A percentile compares a stretch with the other conserved stretches of the same genome.
Conservation (phyloP, 768 basidiomycete species). For the Pleurotus eryngii region DNA sequence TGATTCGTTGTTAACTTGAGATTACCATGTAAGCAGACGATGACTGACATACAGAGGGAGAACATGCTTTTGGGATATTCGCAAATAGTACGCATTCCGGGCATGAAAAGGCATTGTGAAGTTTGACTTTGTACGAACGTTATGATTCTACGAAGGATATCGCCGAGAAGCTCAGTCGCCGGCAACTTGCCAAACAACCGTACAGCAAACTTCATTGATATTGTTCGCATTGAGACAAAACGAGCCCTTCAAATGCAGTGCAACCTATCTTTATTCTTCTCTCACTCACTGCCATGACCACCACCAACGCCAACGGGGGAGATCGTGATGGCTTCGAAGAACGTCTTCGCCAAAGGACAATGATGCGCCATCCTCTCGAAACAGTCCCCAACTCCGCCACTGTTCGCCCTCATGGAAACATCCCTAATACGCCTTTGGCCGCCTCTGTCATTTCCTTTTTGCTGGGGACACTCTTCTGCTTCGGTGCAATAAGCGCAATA, state of each 20-base stretch:
- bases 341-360: slow-evolving; percentile 39
- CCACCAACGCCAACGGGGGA: slow-evolving; percentile 26
- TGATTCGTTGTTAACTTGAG: slow-evolving; percentile 21
- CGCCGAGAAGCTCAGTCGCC: neutral
- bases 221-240: neutral
- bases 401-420: slow-evolving; percentile 43
- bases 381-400: slow-evolving; percentile 43
- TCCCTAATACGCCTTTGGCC: slow-evolving; percentile 89
- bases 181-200: too few relatives aligned
- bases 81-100: slow-evolving; percentile 80
- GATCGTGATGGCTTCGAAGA: slow-evolving; percentile 34
- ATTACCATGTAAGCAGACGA: neutral
- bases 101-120: slow-evolving; percentile 58
- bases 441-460: slow-evolving; percentile 77
- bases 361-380: slow-evolving; percentile 40
- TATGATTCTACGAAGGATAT: neutral
- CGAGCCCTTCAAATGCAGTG: neutral
- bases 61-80: slow-evolving; percentile 68
- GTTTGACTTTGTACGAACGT: neutral
- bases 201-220: neutral
- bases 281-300: neutral
- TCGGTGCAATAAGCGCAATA: slow-evolving; percentile 49
- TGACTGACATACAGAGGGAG: slow-evolving; percentile 74
- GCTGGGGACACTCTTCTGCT: slow-evolving; percentile 70
- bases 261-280: neutral